These are phyloP conservation scores for Hemisphaericaspora xylanilytica DNA, from an alignment of 1,139 yeast species.

Conservation along the genomic window DNA sequence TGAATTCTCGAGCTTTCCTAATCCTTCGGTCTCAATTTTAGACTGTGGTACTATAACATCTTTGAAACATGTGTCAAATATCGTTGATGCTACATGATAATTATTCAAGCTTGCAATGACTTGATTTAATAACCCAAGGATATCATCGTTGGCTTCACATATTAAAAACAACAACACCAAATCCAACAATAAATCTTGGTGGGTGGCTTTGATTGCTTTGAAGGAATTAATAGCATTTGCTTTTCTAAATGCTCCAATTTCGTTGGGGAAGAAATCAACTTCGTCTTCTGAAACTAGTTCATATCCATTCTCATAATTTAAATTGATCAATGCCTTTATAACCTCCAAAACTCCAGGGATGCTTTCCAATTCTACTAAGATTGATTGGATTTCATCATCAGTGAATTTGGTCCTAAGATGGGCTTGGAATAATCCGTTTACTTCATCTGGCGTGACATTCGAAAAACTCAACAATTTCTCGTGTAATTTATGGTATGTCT, in stretches of 20 bases:
- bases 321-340: constrained; percentile 24
- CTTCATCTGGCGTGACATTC: constrained; percentile 16
- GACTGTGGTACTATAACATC: constrained; percentile 9
- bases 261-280: constrained; percentile 5
- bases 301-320: constrained; percentile 7
- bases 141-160: constrained; percentile 31
- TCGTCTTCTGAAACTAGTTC: constrained; percentile 9
- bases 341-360: constrained; percentile 27
- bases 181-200: constrained; percentile 25
- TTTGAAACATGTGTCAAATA: constrained; percentile 29
- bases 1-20: constrained; percentile 23
- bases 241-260: constrained; percentile 21
- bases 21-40: constrained; percentile 12
- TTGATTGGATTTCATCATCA: constrained; percentile 20
- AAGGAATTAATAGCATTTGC: constrained; percentile 24
- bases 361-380: constrained; percentile 22
- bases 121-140: constrained; percentile 27
- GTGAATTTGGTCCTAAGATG: constrained; percentile 25
- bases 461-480: constrained; percentile 16
- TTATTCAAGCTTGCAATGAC: constrained; percentile 24
- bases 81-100: constrained; percentile 23
- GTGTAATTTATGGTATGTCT: constrained; percentile 25
- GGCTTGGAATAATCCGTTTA: constrained; percentile 22
- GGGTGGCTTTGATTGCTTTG: constrained; percentile 26
- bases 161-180: constrained; percentile 28